Evolutionary conservation across 1,139 yeast genomes (phyloP), one percentile per base, ranked within the genome.

Genomic region (Hemisphaericaspora xylofermentans): DNA sequence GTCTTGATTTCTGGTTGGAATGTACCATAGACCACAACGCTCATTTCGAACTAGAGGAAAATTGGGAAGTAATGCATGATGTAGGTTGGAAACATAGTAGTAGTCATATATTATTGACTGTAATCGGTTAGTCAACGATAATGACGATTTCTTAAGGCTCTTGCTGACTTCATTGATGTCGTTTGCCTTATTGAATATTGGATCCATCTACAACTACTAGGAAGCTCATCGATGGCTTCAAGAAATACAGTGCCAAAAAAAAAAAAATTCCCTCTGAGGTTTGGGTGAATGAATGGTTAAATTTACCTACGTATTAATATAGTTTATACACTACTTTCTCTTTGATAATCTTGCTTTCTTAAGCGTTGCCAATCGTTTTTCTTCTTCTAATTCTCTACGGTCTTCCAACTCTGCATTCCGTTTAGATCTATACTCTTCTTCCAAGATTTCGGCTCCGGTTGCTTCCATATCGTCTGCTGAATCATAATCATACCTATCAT

Each of bases 11-110:
- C 32, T 21, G 12, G 39, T 36, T 0, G 76, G 68, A 8, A 84
- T 77, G 52, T 89, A 89, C 97, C 97, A 89, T 12, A 80, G 58
- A 0, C 97, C 97, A 60, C 96, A 88, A 42, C 97, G 66, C 58
- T 86, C 94, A 57, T 89, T 89, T 3, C 95, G 86, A 2, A 82
- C 58, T 6, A 79, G 37, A 2, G 85, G 86, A 15, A 43, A 42
- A 9, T 43, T 33, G 10, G 26, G 27, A 5, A 36, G 28, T 21
- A 52, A 42, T 13, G 37, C 26, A 4, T 47, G 39, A 6, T 44
- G 42, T 1, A 58, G 45, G 6, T 49, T 41, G 4, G 45, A 47
- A 10, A 67, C 62, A 43, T 59, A 74, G 39, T 58, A 43, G 3
- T 78, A 61, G 54, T 89, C 97, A 36, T 73, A 66, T 1, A 78